Evolutionary conservation across 352 stramenopile species (phyloP).

Genomic region (Phytophthora uliginosa): DNA sequence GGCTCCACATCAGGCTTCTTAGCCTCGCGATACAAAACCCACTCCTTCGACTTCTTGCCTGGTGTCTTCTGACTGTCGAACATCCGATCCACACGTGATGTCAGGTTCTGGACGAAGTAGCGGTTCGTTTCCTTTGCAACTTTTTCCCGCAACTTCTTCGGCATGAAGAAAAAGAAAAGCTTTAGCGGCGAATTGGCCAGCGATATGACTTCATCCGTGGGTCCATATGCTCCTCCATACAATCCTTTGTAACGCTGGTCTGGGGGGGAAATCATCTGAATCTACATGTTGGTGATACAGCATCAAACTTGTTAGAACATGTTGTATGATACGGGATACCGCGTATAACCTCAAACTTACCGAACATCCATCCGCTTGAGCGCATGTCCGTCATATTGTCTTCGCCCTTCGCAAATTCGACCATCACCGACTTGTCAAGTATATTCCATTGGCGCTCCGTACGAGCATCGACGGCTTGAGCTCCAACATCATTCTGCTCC

Average conservation of each 20-base stretch:
- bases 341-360: background rate
- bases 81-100: background rate
- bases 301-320: background rate
- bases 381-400: background rate
- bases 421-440: background rate
- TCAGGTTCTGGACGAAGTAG: background rate
- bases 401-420: background rate
- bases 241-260: background rate
- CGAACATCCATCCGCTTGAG: background rate
- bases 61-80: background rate
- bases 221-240: background rate
- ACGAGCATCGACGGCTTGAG: no score
- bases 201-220: background rate
- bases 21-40: background rate
- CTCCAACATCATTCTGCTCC: background rate
- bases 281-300: background rate
- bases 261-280: background rate
- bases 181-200: background rate
- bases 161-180: background rate
- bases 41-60: constrained; percentile 1
- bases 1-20: constrained; percentile 1
- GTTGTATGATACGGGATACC: background rate
- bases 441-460: background rate
- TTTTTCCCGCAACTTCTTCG: background rate
- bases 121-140: background rate